Conservation (phyloP, 495 filamentous ascomycete species). For the Penicillium diatomitis region DNA sequence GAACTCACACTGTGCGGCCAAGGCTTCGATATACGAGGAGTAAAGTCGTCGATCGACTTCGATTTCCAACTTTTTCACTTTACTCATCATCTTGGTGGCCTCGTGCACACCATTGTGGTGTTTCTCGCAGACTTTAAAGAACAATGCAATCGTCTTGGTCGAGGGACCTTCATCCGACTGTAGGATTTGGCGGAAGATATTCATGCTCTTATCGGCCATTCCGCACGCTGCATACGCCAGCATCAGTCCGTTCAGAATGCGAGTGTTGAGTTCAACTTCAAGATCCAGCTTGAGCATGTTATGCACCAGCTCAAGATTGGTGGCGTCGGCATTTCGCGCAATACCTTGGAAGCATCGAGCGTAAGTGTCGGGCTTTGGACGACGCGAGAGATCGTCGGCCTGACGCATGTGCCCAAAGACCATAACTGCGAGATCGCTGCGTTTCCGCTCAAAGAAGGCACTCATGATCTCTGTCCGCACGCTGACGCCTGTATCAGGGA, state of each 20-base stretch:
- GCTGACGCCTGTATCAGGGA: slow-evolving; percentile 58
- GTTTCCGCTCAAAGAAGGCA: slow-evolving; percentile 65
- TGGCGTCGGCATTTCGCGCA: slow-evolving; percentile 51
- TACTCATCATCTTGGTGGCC: slow-evolving; percentile 66
- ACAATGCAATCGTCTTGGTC: slow-evolving; percentile 65
- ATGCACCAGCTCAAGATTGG: slow-evolving; percentile 63
- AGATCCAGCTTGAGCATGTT: slow-evolving; percentile 90
- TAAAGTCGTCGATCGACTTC: slow-evolving; percentile 63
- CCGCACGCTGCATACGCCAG: slow-evolving; percentile 66
- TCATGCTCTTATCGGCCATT: slow-evolving; percentile 51
- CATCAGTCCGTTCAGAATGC: slow-evolving; percentile 75
- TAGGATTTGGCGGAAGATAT: slow-evolving; percentile 75
- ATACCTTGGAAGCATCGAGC: slow-evolving; percentile 67
- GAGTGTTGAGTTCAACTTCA: slow-evolving; percentile 65
- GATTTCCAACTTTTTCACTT: slow-evolving; percentile 65
- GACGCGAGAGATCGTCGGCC: slow-evolving; percentile 42
- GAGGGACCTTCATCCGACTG: slow-evolving; percentile 72
- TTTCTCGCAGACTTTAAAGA: slow-evolving; percentile 66
- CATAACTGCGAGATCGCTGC: slow-evolving; percentile 72
- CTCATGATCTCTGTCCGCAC: slow-evolving; percentile 69
- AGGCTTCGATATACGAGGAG: slow-evolving; percentile 60
- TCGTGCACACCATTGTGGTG: slow-evolving; percentile 50
- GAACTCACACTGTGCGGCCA: slow-evolving; percentile 60
- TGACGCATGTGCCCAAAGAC: slow-evolving; percentile 87
- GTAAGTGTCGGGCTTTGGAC: slow-evolving; percentile 67